Conservation (phyloP, 352 stramenopile species). For the Pilasporangium apinafurcum region DNA sequence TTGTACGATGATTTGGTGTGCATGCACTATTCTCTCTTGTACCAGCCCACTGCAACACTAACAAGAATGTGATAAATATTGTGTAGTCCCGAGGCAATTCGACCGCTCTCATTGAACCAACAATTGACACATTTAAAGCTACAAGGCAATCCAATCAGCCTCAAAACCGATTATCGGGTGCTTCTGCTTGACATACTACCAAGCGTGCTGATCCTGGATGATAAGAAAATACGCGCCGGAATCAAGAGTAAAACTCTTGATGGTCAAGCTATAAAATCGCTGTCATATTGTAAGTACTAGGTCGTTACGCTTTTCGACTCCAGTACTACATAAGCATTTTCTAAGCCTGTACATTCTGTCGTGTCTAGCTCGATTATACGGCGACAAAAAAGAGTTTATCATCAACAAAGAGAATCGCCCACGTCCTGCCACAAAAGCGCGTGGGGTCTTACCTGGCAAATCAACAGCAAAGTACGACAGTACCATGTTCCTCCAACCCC, state of each 20-base stretch:
- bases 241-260: slow-evolving; percentile 36
- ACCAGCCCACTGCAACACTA: not conserved
- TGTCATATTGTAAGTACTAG: slow-evolving; percentile 61
- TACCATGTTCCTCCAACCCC: slow-evolving; percentile 48
- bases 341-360: not conserved
- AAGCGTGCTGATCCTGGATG: slow-evolving; percentile 64
- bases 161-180: slow-evolving; percentile 58
- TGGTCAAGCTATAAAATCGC: slow-evolving; percentile 29
- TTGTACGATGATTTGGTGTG: slow-evolving; percentile 22
- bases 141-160: slow-evolving; percentile 58
- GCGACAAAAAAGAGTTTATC: slow-evolving; percentile 75
- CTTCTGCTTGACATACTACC: slow-evolving; percentile 69
- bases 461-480: slow-evolving; percentile 36
- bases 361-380: slow-evolving; percentile 56
- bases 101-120: slow-evolving; percentile 55
- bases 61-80: not conserved
- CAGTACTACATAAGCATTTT: no score
- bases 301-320: not conserved
- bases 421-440: slow-evolving; percentile 29
- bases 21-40: not conserved
- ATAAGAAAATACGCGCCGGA: slow-evolving; percentile 60
- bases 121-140: slow-evolving; percentile 63
- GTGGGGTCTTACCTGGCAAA: slow-evolving; percentile 28
- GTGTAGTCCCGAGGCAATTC: slow-evolving; percentile 50
- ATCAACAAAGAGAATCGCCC: slow-evolving; percentile 39